These are phyloP conservation scores for Diaporthe sp. DNA, from an alignment of 2,329 filamentous ascomycete genomes.

Conservation along the genomic window DNA sequence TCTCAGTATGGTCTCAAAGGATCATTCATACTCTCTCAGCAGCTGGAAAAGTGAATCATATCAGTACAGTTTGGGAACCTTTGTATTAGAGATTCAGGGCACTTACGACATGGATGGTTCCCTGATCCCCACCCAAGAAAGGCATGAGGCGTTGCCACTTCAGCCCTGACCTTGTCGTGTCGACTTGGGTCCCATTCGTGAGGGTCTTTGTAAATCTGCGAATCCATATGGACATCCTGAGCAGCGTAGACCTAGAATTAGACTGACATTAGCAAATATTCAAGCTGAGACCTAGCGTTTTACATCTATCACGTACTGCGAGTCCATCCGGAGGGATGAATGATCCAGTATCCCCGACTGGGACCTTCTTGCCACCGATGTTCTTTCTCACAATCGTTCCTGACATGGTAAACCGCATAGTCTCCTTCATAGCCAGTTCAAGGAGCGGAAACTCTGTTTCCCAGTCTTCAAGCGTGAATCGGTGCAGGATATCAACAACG, in stretches of 20 bases:
- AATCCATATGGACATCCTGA: conserved; percentile 12
- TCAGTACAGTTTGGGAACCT: background rate
- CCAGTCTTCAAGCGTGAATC: background rate
- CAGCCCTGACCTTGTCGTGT: background rate
- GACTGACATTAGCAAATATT: background rate
- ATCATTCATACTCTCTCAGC: background rate
- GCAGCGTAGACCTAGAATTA: background rate
- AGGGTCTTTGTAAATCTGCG: background rate
- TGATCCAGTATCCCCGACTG: background rate
- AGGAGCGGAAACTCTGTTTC: conserved; percentile 9
- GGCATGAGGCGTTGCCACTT: background rate
- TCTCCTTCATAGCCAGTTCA: conserved; percentile 4
- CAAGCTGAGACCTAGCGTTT: background rate
- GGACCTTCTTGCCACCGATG: conserved; percentile 2
- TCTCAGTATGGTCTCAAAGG: background rate
- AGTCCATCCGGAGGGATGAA: conserved; percentile 2
- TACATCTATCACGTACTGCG: background rate
- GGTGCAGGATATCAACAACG: background rate
- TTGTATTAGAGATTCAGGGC: too few species aligned
- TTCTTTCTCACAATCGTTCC: conserved; percentile 4
- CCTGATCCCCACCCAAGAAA: conserved; percentile 24
- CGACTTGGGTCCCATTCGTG: conserved; percentile 7
- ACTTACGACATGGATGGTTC: conserved; percentile 19
- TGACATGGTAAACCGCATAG: conserved; percentile 2
- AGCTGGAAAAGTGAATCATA: background rate